Base-by-base conservation (phyloP, 768 basidiomycete genomes). In the Xerocomus spinulosus region DNA sequence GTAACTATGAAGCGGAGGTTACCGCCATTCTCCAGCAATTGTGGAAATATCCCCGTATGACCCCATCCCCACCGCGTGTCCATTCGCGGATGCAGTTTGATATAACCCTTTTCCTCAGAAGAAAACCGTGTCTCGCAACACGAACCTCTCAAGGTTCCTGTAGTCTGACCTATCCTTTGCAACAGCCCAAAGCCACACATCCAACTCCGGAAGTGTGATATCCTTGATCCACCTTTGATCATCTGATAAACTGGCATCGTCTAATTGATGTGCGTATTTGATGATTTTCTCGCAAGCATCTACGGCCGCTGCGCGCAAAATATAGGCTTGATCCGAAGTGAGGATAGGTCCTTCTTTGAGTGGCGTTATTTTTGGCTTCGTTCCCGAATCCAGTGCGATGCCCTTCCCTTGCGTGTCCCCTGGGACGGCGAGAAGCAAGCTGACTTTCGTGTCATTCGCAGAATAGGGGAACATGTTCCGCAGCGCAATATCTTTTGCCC, bases 181-280 rank as follows among this genome's bases (percentile, higher is more conserved):
- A 5, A 87, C 77, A 26, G 80, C 73, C 86, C 89, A 88, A n/a
- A 92, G 63, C 87, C 87, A 92, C 58, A 76, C 77, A 58, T 91
- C 84, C 49, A 91, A 51, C 37, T 79, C 73, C 4, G 83, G 80
- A 23, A 81, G 67, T 0, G 72, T 79, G 29, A 92, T 71, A 3
- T 71, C 67, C 46, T 68, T 75, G 53, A 87, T 57, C 82, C 82
- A 84, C 20, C 61, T 57, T 17, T 70, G 54, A 29, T 61, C 69
- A 26, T 56, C 57, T 4, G 55, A 55, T 30, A 59, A 34, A 30
- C 44, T 30, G n/a, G 52, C 44, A 33, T 50, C 64, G 21, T 53
- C 55, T 48, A 53, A 52, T 21, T 64, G 68, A 46, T 64, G 76
- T 15, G 82, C 85, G 24, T 64, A 66, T 44, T 79, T 70, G 14